Evolutionary conservation across 164 flowering plant genomes (phyloP), one percentile per base, ranked within the genome.

Genomic region (Taxillus chinensis): DNA sequence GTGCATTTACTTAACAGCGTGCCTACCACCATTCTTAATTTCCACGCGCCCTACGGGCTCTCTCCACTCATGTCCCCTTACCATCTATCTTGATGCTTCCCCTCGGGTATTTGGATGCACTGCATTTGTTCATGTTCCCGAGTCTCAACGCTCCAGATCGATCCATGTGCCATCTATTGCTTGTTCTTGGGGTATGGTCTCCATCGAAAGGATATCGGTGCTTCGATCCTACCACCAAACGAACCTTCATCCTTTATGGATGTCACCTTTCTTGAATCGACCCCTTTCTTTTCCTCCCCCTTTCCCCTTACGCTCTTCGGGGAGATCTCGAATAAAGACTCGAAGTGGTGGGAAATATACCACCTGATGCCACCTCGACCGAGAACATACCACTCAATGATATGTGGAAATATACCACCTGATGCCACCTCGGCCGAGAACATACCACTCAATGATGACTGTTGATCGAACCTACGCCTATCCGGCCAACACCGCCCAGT

Each of bases 61-160:
- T 27, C 27, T 27, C 27, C 27, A 27, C 27, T 27, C 60, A 40
- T 40, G 60, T 39, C 4, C 6, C 43, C 2, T 40, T 57, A 13
- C 60, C 60, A 5, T 39, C 16, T 40, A 41, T 57, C 6, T 57
- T 59, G 13, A 59, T 59, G 50, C 62, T 59, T 15, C 11, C 62
- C 50, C 51, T 7, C 37, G 50, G 2, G 43, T 7, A 1, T 59
- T 59, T 42, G 62, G 62, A 7, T 59, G 62, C 41, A 39, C 43
- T 45, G 38, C 62, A 7, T 59, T 42, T 59, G 62, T 42, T 59
- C 62, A 59, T 59, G 37, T 59, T n/a, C 62, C 16, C 10, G n/a
- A 45, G 27, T 42, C 5, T 15, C 55, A 52, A 15, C 5, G 55
- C 5, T n/a, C 55, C 6, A 52, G 12, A 15, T 59, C 1, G 55